Conservation (phyloP, 257 asterid genomes). For the Capsicum rhomboideum region DNA sequence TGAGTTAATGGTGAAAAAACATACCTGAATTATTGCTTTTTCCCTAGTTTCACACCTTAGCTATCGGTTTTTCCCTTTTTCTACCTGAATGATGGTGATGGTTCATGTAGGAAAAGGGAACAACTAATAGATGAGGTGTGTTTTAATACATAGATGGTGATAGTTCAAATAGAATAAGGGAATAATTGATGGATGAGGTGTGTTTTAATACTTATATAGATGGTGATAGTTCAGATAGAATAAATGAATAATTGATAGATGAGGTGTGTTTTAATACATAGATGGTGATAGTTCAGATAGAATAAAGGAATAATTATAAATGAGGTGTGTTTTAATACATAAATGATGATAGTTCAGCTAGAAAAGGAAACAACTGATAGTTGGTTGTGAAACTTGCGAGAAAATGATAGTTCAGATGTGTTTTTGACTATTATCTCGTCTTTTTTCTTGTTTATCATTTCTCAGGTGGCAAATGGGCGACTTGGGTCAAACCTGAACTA, state of each 20-base stretch:
- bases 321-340: not conserved
- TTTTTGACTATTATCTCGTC: not conserved
- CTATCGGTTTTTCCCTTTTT: not conserved
- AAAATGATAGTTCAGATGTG: not conserved
- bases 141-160: no score
- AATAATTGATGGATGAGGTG: not conserved
- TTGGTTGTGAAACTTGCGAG: no score
- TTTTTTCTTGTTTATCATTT: not conserved
- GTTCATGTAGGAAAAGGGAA: not conserved
- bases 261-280: not conserved
- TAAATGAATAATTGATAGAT: no score
- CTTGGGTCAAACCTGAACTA: not conserved
- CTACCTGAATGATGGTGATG: not conserved
- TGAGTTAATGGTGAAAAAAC: not conserved
- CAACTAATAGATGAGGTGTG: not conserved
- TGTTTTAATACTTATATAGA: not conserved
- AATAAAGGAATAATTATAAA: not conserved
- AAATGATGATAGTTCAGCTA: no score
- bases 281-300: not conserved
- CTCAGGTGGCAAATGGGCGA: not conserved
- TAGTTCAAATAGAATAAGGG: no score
- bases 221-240: no score
- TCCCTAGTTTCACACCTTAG: not conserved
- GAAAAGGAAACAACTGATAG: no score
- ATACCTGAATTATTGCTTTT: not conserved